Conservation (phyloP, 192 early-diverging fungal species). For the Coemansia sp. region DNA sequence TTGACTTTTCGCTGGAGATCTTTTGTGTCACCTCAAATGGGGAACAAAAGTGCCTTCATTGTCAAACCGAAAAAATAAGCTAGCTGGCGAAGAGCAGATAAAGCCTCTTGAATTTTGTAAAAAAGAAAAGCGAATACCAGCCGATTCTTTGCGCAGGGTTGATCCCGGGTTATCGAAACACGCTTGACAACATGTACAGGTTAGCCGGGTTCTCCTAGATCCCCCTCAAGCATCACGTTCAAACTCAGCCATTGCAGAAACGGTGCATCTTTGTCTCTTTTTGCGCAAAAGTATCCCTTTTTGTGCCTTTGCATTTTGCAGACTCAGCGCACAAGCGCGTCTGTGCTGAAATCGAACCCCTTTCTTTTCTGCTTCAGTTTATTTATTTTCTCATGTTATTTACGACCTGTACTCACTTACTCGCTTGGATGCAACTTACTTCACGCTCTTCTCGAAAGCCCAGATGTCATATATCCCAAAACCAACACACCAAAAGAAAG, state of each 20-base stretch:
- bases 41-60: too few relatives aligned
- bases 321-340: neutral
- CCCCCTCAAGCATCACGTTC: too few relatives aligned
- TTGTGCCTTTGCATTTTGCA: conserved; percentile 6
- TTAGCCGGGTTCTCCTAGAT: too few relatives aligned
- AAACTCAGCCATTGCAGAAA: neutral
- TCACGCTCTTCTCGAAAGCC: neutral
- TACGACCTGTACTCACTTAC: neutral
- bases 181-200: too few relatives aligned
- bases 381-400: conserved; percentile 3
- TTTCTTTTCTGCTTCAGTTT: neutral
- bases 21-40: too few relatives aligned
- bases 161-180: too few relatives aligned
- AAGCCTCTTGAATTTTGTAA: too few relatives aligned
- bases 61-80: too few relatives aligned
- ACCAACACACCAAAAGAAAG: conserved; percentile 6
- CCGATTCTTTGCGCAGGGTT: too few relatives aligned
- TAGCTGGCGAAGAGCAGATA: too few relatives aligned
- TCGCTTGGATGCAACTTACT: neutral
- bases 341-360: neutral
- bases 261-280: conserved; percentile 3
- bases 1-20: too few relatives aligned
- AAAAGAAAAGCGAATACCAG: too few relatives aligned
- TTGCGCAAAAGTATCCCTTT: neutral
- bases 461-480: conserved; percentile 35